Evolutionary conservation across 768 basidiomycete genomes (phyloP).

Genomic region (Lyophyllum atratum): DNA sequence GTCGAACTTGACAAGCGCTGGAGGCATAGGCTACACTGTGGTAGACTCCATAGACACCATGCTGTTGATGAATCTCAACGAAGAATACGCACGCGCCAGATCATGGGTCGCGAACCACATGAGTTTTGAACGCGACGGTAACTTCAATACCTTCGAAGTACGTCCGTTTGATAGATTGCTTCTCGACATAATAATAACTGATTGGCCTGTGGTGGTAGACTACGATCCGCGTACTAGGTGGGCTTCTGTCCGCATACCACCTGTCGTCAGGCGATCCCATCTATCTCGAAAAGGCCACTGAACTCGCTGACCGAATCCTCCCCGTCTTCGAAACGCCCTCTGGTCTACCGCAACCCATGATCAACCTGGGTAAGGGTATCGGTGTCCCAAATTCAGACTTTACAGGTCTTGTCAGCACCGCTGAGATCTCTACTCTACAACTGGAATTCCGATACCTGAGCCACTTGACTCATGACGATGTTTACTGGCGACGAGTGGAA

Average conservation of each 20-base stretch:
- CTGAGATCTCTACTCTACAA: constrained; percentile 88
- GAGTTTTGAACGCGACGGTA: constrained; percentile 74
- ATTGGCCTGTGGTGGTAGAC: constrained; percentile 50
- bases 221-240: constrained; percentile 90
- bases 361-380: constrained; percentile 67
- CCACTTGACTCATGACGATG: constrained; percentile 70
- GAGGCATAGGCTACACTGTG: constrained; percentile 88
- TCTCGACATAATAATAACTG: neutral
- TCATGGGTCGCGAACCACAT: constrained; percentile 74
- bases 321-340: constrained; percentile 80
- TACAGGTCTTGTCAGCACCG: constrained; percentile 68
- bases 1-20: constrained; percentile 74
- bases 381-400: constrained; percentile 66
- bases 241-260: constrained; percentile 84
- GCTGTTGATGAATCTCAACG: constrained; percentile 78
- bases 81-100: constrained; percentile 77
- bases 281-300: constrained; percentile 75
- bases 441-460: constrained; percentile 91
- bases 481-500: constrained; percentile 83
- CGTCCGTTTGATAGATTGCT: constrained; percentile 19
- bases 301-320: constrained; percentile 85
- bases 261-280: constrained; percentile 68
- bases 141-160: constrained; percentile 92
- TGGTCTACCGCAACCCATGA: constrained; percentile 76
- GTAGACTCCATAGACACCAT: constrained; percentile 88